phyloP scores from a whole-genome alignment of 2,329 filamentous ascomycete genomes.

The Xylaria sp. region DNA sequence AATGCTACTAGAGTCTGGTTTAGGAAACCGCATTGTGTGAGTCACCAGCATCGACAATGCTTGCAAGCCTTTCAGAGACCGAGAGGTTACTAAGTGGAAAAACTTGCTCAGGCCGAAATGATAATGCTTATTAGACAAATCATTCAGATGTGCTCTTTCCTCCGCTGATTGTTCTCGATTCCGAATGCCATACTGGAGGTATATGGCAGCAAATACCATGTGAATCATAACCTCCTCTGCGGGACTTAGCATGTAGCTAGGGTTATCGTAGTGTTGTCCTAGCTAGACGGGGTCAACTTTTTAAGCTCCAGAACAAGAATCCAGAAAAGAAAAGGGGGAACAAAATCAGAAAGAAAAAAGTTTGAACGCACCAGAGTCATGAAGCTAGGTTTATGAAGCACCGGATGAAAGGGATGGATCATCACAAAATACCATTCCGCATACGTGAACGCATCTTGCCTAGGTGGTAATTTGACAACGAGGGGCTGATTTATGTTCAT shows the following conservation, averaged over 20 bases:
- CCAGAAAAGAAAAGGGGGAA: background rate
- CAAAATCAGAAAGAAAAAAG: background rate
- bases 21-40: constrained; percentile 81
- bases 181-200: constrained; percentile 79
- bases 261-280: constrained; percentile 76
- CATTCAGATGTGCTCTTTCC: constrained; percentile 66
- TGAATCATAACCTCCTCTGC: constrained; percentile 78
- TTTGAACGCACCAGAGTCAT: constrained; percentile 69
- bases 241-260: constrained; percentile 68
- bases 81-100: constrained; percentile 70
- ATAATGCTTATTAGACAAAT: constrained; percentile 80
- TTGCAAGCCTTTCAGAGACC: constrained; percentile 75
- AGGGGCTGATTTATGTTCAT: constrained; percentile 70
- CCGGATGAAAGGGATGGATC: constrained; percentile 76
- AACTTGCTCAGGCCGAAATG: constrained; percentile 78
- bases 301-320: constrained; percentile 9
- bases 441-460: constrained; percentile 73
- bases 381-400: constrained; percentile 81
- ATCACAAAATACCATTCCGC: constrained; percentile 81
- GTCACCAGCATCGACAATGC: constrained; percentile 77
- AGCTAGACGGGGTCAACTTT: constrained; percentile 57
- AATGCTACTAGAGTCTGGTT: constrained; percentile 79
- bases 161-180: constrained; percentile 69
- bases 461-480: constrained; percentile 70
- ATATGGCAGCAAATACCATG: constrained; percentile 82